A percentile compares a stretch with the other conserved stretches of the same genome.
phyloP scores from a whole-genome alignment of 768 basidiomycete genomes.

The Pulveroboletus sp. region DNA sequence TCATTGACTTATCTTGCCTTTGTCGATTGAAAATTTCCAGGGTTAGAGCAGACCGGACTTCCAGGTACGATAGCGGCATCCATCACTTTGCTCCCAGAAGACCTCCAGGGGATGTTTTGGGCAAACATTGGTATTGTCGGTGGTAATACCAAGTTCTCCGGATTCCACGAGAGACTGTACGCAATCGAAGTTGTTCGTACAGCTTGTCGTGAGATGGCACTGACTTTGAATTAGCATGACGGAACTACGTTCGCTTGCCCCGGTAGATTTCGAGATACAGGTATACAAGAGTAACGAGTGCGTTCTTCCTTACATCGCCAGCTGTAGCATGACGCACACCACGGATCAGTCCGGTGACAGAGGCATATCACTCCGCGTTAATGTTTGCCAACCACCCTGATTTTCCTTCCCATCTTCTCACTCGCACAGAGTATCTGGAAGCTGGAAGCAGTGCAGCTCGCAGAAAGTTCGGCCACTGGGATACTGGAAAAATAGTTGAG shows the following conservation, averaged over 20 bases:
- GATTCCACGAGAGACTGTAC: constrained; percentile 74
- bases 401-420: constrained; percentile 55
- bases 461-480: constrained; percentile 70
- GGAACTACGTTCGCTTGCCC: constrained; percentile 78
- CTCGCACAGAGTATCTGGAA: constrained; percentile 82
- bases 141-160: constrained; percentile 72
- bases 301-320: constrained; percentile 30
- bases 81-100: constrained; percentile 71
- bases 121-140: constrained; percentile 88
- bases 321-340: constrained; percentile 13
- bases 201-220: constrained; percentile 12
- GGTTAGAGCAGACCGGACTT: constrained; percentile 78
- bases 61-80: constrained; percentile 70
- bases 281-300: constrained; percentile 75
- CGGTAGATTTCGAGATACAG: constrained; percentile 71
- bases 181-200: constrained; percentile 27
- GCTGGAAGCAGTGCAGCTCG: constrained; percentile 72
- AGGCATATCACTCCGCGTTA: constrained; percentile 59
- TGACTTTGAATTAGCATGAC: constrained; percentile 45
- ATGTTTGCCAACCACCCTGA: constrained; percentile 51
- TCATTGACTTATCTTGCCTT: constrained; percentile 6
- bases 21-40: constrained; percentile 33
- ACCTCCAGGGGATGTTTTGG: constrained; percentile 93
- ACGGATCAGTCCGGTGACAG: constrained; percentile 54
- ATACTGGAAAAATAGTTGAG: constrained; percentile 25